Base-by-base conservation (phyloP, 129 eudicot species). In the Flaveria sonorensis region DNA sequence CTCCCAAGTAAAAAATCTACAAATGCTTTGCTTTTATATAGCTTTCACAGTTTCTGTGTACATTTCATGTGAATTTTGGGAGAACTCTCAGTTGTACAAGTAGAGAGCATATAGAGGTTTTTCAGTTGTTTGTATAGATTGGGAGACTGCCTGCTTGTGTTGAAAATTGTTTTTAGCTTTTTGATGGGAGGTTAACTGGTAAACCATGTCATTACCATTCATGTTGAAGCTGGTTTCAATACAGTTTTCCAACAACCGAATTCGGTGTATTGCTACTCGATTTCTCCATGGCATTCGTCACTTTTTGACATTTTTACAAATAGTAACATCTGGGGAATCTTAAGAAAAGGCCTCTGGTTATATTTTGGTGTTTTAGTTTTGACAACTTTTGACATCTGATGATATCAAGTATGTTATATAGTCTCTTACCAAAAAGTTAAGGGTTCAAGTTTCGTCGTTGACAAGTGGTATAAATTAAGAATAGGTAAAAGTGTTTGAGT, bases 1-100 rank as follows among this genome's bases (percentile, higher is more conserved):
- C 79, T 74, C 26, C 45, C 9, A 77, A 77, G 68, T 77, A 77
- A 77, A 65, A 40, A 36, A 45, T 5, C 43, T 19, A 13, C 68
- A 39, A 39, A 39, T 50, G 43, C 16, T 65, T 50, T 40, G 24
- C 69, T 46, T 26, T 66, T 13, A 36, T 76, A 61, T 76, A 73
- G 46, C 21, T 16, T 63, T 28, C 16, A 28, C 68, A 8, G 45
- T 62, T 46, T 76, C 50, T 53, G 74, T 77, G 81, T 52, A 77
- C 21, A 77, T 77, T 77, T 68, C 48, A 1, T 19, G 69, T 69
- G 68, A 66, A 18, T 67, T 39, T 77, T 51, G 64, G 15, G 62
- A 30, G 46, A 65, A 19, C 15, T 36, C 32, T 9, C 67, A 55
- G 60, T 68, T 67, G 66, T 77, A 68, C 81, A 68, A 68, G 75